A percentile compares a stretch with the other conserved stretches of the same genome.
phyloP scores from a whole-genome alignment of 2,329 filamentous ascomycete genomes.

The Colletotrichum sp. region DNA sequence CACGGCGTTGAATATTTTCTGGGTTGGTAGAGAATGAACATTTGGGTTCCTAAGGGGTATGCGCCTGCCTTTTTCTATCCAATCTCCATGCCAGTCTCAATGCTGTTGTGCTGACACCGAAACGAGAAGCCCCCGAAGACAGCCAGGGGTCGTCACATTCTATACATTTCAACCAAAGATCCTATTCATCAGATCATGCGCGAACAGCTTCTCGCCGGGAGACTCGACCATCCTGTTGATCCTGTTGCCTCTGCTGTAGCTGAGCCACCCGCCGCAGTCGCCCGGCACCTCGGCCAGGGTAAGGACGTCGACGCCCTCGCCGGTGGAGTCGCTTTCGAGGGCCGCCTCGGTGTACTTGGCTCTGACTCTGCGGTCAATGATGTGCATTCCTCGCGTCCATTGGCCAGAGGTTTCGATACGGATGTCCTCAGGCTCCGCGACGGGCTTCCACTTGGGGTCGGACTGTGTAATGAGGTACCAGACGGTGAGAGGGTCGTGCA shows the following conservation, averaged over 20 bases:
- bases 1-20: conserved; percentile 17
- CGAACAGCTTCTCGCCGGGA: conserved; percentile 73
- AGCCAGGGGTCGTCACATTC: neutral
- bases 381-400: conserved; percentile 92
- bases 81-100: neutral
- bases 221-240: conserved; percentile 75
- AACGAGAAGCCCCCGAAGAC: conserved; percentile 35
- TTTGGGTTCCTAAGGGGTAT: conserved; percentile 22
- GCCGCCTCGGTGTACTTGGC: conserved; percentile 54
- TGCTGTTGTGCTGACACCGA: conserved; percentile 4
- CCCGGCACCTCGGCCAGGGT: conserved; percentile 61
- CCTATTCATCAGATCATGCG: conserved; percentile 66
- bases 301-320: conserved; percentile 40
- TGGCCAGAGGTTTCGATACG: conserved; percentile 89
- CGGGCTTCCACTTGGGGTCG: conserved; percentile 62
- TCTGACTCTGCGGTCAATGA: conserved; percentile 75
- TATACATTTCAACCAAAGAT: conserved; percentile 57
- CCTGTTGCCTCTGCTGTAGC: conserved; percentile 75
- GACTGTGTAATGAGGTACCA: conserved; percentile 76
- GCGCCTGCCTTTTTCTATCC: conserved; percentile 18
- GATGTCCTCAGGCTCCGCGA: conserved; percentile 75
- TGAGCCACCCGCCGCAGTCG: conserved; percentile 81
- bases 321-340: conserved; percentile 27
- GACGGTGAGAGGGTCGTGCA: conserved; percentile 80
- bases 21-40: conserved; percentile 23